Conservation (phyloP, 1,284 basidiomycete genomes). For the Ganoderma sinense region DNA sequence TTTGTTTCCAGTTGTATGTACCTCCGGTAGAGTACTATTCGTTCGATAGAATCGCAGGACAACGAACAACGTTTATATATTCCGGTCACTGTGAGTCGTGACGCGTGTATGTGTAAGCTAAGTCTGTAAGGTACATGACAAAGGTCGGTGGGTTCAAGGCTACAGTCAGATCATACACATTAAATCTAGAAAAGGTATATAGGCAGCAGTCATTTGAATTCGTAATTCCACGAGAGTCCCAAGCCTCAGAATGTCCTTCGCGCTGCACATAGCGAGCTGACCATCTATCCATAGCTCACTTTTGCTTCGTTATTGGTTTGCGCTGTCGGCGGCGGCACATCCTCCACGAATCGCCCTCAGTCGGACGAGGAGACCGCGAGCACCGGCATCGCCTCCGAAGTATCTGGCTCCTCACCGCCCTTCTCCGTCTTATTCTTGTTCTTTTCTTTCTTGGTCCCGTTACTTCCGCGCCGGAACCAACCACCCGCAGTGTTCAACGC, state of each 20-base stretch:
- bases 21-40: conserved; percentile 2
- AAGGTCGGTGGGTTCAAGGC: background rate
- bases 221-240: background rate
- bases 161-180: background rate
- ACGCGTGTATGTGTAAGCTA: background rate
- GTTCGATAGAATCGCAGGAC: background rate
- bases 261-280: background rate
- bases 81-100: background rate
- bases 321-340: conserved; percentile 20
- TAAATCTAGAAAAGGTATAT: background rate
- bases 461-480: conserved; percentile 37
- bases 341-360: conserved; percentile 35
- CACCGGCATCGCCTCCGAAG: background rate
- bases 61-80: background rate
- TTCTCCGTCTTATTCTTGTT: conserved; percentile 15
- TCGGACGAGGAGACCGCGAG: conserved; percentile 18
- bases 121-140: background rate
- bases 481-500: conserved; percentile 1
- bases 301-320: background rate
- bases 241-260: background rate
- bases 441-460: conserved; percentile 35
- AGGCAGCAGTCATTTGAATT: background rate
- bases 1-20: background rate
- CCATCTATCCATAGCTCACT: background rate
- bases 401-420: conserved; percentile 25